Conservation (phyloP, 139 green algal species). For the Raphidocelis subcapitata region DNA sequence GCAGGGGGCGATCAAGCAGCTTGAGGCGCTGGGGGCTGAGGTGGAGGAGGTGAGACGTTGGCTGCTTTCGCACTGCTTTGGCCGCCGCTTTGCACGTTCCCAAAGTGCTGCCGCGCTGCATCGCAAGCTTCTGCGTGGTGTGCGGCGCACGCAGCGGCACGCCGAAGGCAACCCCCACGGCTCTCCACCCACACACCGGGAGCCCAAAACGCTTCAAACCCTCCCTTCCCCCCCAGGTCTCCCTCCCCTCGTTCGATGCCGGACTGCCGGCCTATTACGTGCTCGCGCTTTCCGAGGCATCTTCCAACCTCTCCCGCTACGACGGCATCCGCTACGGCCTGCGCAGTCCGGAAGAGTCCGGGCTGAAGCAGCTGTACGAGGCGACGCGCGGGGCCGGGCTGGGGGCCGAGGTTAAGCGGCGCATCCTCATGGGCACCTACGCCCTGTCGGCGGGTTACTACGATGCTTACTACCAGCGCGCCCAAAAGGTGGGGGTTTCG, state of each 20-base stretch:
- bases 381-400: slow-evolving; percentile 65
- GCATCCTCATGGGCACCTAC: slow-evolving; percentile 99
- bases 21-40: slow-evolving; percentile 78
- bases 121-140: too few relatives aligned
- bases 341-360: slow-evolving; percentile 28
- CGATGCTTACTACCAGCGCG: slow-evolving; percentile 96
- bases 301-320: slow-evolving; percentile 94
- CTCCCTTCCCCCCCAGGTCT: slow-evolving; percentile 50
- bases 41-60: slow-evolving; percentile 79
- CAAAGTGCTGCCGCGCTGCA: too few relatives aligned
- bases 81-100: too few relatives aligned
- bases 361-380: slow-evolving; percentile 59
- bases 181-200: too few relatives aligned
- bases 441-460: slow-evolving; percentile 93
- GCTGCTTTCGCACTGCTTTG: too few relatives aligned
- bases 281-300: slow-evolving; percentile 90
- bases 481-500: slow-evolving; percentile 74
- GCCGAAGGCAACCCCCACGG: too few relatives aligned
- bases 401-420: slow-evolving; percentile 86
- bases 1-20: slow-evolving; percentile 46
- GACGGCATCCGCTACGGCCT: slow-evolving; percentile 91
- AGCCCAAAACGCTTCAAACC: background rate
- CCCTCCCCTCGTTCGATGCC: slow-evolving; percentile 67
- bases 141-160: too few relatives aligned
- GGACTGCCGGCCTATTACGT: slow-evolving; percentile 98